phyloP scores from a whole-genome alignment of 2,329 filamentous ascomycete species.

The Exophiala sp. region DNA sequence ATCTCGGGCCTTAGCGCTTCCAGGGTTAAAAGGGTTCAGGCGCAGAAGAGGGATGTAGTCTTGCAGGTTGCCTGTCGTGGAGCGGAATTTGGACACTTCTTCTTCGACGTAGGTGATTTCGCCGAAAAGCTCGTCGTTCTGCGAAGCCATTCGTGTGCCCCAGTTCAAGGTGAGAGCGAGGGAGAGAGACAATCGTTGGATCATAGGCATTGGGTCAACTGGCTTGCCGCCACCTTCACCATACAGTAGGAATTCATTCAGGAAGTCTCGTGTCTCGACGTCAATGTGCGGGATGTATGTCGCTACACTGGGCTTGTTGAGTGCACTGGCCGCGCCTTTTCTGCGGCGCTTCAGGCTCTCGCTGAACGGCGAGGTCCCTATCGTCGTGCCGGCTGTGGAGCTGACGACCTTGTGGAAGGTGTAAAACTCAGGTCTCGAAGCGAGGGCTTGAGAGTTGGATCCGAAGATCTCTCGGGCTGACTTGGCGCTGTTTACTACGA shows the following conservation, averaged over 20 bases:
- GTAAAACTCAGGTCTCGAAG: constrained; percentile 53
- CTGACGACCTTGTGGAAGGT: constrained; percentile 52
- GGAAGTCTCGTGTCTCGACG: constrained; percentile 57
- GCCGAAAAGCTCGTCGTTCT: constrained; percentile 55
- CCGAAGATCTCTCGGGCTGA: constrained; percentile 49
- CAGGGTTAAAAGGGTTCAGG: constrained; percentile 56
- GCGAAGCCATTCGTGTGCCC: constrained; percentile 56
- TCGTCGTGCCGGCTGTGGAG: constrained; percentile 57
- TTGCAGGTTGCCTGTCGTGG: constrained; percentile 56
- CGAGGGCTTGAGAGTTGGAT: constrained; percentile 50
- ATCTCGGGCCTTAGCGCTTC: constrained; percentile 53
- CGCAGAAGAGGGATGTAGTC: constrained; percentile 57
- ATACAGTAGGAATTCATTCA: constrained; percentile 55
- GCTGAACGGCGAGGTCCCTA: constrained; percentile 61
- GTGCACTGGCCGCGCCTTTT: constrained; percentile 59
- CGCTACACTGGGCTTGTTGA: constrained; percentile 59
- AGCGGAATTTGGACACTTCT: constrained; percentile 54
- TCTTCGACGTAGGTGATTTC: constrained; percentile 61
- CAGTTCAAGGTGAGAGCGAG: constrained; percentile 61
- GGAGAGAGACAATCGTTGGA: constrained; percentile 58
- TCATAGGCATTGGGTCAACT: constrained; percentile 62
- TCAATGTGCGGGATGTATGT: constrained; percentile 59
- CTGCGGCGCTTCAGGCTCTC: constrained; percentile 59
- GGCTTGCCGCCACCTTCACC: constrained; percentile 50
- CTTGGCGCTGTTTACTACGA: constrained; percentile 52